Percentiles rank a stretch among this genome's conserved stretches.
phyloP scores from a whole-genome alignment of 2,329 filamentous ascomycete genomes.

The Drechslerella stenobrocha region DNA sequence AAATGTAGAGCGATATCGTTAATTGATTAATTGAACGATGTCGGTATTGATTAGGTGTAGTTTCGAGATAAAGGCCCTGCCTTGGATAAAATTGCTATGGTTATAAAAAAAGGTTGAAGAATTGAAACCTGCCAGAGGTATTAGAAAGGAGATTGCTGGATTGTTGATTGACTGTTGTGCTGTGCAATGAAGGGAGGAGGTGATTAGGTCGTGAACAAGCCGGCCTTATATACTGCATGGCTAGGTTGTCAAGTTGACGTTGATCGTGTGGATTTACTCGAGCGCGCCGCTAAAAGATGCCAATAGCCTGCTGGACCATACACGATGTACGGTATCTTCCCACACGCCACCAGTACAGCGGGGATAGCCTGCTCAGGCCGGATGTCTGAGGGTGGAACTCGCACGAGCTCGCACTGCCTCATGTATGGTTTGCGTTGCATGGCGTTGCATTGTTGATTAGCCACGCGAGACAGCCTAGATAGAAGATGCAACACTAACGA shows the following conservation, averaged over 20 bases:
- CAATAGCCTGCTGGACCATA: slow-evolving; percentile 2
- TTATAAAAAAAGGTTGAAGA: slow-evolving; percentile 12
- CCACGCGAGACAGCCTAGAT: no score
- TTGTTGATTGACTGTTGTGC: slow-evolving; percentile 17
- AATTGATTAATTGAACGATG: neutral
- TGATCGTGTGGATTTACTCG: no score
- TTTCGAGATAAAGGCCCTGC: neutral
- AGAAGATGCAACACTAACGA: no score
- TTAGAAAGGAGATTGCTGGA: slow-evolving; percentile 23
- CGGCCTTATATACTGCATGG: slow-evolving; percentile 37
- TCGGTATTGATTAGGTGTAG: neutral
- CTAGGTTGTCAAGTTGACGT: no score
- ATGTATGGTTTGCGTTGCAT: no score
- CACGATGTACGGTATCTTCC: no score
- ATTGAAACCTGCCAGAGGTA: slow-evolving; percentile 47
- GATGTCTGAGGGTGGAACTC: no score
- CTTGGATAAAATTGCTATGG: neutral
- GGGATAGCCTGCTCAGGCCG: no score
- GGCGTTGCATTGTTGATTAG: no score
- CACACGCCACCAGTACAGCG: no score
- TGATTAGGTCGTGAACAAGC: slow-evolving; percentile 7
- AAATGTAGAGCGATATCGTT: neutral
- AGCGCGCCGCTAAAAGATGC: no score
- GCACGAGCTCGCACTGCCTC: no score
- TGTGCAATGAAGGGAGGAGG: slow-evolving; percentile 22